Evolutionary conservation across 2,329 filamentous ascomycete species (phyloP).

Genomic region (Cyclaneusma minus): DNA sequence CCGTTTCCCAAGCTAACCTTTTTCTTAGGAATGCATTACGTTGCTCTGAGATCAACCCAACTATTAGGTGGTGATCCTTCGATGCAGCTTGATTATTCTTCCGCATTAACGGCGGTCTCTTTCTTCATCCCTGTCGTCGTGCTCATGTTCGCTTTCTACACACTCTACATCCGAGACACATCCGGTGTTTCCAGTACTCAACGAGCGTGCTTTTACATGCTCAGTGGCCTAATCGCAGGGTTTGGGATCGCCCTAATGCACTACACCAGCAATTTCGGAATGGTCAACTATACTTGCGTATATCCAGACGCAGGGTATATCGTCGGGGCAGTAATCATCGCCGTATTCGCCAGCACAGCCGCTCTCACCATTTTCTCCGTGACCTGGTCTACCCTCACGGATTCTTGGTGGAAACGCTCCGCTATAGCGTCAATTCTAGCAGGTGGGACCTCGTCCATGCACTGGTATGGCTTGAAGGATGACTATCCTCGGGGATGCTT

Average conservation of each 20-base stretch:
- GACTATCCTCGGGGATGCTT: too few relatives aligned
- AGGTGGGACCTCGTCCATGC: slow-evolving; percentile 69
- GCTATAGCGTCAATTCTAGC: slow-evolving; percentile 54
- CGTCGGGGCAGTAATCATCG: slow-evolving; percentile 54
- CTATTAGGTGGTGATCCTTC: slow-evolving; percentile 39
- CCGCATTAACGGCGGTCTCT: slow-evolving; percentile 57
- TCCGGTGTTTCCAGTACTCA: too few relatives aligned
- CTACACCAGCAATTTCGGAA: slow-evolving; percentile 73
- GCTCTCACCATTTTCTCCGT: slow-evolving; percentile 67
- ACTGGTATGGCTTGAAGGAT: too few relatives aligned
- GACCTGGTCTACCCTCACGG: slow-evolving; percentile 61
- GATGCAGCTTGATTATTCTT: slow-evolving; percentile 60
- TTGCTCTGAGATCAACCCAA: too few relatives aligned
- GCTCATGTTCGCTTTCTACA: slow-evolving; percentile 55
- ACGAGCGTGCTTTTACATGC: too few relatives aligned
- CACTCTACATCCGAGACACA: slow-evolving; percentile 43
- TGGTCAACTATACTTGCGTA: slow-evolving; percentile 56
- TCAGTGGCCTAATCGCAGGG: slow-evolving; percentile 56
- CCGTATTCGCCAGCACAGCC: slow-evolving; percentile 52
- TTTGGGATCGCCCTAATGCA: slow-evolving; percentile 73
- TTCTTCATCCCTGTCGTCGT: slow-evolving; percentile 70
- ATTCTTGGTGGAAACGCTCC: slow-evolving; percentile 60
- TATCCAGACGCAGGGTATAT: slow-evolving; percentile 40
- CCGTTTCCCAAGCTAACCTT: too few relatives aligned
- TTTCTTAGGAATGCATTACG: too few relatives aligned